A percentile compares a stretch with the other conserved stretches of the same genome.
Evolutionary conservation across 2,329 filamentous ascomycete species (phyloP).

Genomic region (Clonostachys byssicola): DNA sequence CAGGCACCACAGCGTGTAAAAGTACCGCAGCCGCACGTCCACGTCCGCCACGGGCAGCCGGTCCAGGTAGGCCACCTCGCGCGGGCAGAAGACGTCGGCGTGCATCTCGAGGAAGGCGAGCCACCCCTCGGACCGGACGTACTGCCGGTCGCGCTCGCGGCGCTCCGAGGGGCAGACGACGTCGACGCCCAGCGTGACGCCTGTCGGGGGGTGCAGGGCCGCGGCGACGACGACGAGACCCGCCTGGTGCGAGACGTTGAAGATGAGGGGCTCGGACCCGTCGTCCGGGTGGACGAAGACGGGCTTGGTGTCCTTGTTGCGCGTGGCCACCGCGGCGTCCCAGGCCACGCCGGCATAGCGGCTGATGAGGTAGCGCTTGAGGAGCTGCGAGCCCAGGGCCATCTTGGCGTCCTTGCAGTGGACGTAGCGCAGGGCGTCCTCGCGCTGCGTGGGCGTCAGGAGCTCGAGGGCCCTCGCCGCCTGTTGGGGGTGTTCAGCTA

Average conservation of each 20-base stretch:
- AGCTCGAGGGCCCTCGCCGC: constrained; percentile 50
- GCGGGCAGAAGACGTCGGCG: constrained; percentile 61
- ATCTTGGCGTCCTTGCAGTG: constrained; percentile 71
- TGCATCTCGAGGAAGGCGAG: constrained; percentile 67
- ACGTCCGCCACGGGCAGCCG: constrained; percentile 13
- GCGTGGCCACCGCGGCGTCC: constrained; percentile 50
- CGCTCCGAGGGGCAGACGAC: constrained; percentile 74
- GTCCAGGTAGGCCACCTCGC: constrained; percentile 61
- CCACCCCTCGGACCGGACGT: constrained; percentile 58
- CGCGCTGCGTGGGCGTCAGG: constrained; percentile 49
- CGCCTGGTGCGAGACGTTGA: constrained; percentile 78
- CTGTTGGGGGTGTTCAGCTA: constrained; percentile 20
- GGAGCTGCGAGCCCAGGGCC: constrained; percentile 65
- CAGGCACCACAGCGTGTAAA: constrained; percentile 76
- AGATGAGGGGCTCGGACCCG: constrained; percentile 47
- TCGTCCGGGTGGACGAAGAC: constrained; percentile 39
- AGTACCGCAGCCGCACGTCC: constrained; percentile 61
- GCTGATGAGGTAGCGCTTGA: constrained; percentile 68
- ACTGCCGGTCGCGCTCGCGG: constrained; percentile 53
- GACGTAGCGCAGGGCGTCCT: constrained; percentile 55
- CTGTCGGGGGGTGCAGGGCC: constrained; percentile 23
- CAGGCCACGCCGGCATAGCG: constrained; percentile 47
- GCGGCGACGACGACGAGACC: constrained; percentile 68
- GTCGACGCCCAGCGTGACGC: constrained; percentile 61
- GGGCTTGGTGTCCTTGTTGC: constrained; percentile 52